Evolutionary conservation across 2,329 filamentous ascomycete species (phyloP).

Genomic region (Zymoseptoria pseudotritici): DNA sequence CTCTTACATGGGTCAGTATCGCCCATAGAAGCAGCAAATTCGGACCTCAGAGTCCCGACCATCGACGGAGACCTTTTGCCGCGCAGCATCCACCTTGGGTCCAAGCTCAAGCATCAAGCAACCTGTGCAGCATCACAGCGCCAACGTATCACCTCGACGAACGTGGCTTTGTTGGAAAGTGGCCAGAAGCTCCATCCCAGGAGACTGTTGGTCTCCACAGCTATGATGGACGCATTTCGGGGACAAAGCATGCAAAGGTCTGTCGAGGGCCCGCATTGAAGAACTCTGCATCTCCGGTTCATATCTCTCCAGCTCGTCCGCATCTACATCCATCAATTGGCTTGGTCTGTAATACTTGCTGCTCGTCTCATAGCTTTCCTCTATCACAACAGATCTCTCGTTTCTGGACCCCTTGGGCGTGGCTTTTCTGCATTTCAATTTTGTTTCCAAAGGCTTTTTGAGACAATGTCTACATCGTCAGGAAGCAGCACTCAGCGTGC

Average conservation of each 20-base stretch:
- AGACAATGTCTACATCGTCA: constrained; percentile 4
- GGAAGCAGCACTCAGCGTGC: not conserved
- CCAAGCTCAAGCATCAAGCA: not conserved
- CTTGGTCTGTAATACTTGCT: not conserved
- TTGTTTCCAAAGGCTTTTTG: constrained; percentile 4
- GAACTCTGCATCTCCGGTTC: not conserved
- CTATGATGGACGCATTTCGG: not conserved
- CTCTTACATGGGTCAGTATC: not conserved
- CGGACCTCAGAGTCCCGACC: not conserved
- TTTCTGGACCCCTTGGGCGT: not conserved
- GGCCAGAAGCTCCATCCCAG: not conserved
- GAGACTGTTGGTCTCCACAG: not conserved
- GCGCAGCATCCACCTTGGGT: not conserved
- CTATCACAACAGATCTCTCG: not conserved
- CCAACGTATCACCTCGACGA: not conserved
- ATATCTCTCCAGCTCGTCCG: not conserved
- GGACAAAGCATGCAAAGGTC: not conserved
- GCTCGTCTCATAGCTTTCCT: not conserved
- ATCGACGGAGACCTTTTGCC: not conserved
- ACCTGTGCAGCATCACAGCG: not conserved
- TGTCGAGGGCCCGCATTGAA: not conserved
- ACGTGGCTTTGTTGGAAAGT: not conserved
- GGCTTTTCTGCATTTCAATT: constrained; percentile 1
- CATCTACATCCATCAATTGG: not conserved
- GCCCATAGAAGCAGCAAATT: not conserved